Evolutionary conservation across 2,329 filamentous ascomycete genomes (phyloP), one percentile per base, ranked within the genome.

Genomic region (Apiospora pterosperma): DNA sequence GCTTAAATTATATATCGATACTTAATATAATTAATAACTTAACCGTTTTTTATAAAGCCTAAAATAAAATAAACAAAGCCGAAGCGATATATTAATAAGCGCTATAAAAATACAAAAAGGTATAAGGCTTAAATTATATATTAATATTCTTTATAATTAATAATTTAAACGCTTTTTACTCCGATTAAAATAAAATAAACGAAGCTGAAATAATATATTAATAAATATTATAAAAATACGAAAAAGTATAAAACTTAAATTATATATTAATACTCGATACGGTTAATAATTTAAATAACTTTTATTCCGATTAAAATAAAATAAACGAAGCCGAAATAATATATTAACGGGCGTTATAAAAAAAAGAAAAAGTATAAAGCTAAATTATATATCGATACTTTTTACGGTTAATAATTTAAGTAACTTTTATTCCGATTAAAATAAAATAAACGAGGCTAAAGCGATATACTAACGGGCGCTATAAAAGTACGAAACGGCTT

Each of bases 211-310:
- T n/a, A 19, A 65, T 65, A 38, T 60, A 48, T 12, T 12, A 28
- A 5, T 44, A 48, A 65, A 31, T n/a, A 25, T 10, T 59, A 11
- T n/a, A 36, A 59, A 31, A 31, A 36, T 4, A 36, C 1, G 31
- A 59, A 31, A 59, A 59, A 23, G 55, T 7, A 59, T 59, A 19
- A 31, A 31, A 31, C 11, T 80, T 78, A 1, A 78, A 59, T 19
- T 11, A 59, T 11, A 59, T 31, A 23, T 59, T 19, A 10, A 59
- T 19, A 36, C 55, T 59, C 28, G 2, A 2, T 11, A 59, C 52
- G 21, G 52, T 59, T 11, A 59, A 59, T n/a, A 58, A 58, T 12
- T 36, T 58, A 36, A 14, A 3, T 5, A 19, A 31, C 31, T 12
- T 58, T 25, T 58, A 58, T 14, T 6, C 14, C 14, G 25, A 19